Conservation (phyloP, 768 basidiomycete species). For the Tricholoma saponaceum region DNA sequence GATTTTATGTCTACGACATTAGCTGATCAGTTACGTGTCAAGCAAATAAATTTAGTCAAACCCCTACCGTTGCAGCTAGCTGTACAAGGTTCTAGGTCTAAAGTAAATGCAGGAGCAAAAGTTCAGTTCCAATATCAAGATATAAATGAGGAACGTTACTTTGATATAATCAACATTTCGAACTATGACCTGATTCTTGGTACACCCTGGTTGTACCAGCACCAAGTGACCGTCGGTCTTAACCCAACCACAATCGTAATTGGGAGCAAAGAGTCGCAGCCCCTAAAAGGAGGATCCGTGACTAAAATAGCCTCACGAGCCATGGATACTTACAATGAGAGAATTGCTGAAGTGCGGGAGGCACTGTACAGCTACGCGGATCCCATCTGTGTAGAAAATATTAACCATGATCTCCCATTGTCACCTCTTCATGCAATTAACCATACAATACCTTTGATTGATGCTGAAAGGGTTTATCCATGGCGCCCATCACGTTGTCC, state of each 20-base stretch:
- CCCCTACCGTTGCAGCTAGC: constrained; percentile 5
- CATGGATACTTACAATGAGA: not conserved
- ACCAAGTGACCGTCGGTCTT: constrained; percentile 22
- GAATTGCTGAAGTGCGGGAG: not conserved
- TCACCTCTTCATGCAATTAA: constrained; percentile 38
- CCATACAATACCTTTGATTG: constrained; percentile 36
- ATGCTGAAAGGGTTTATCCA: constrained; percentile 13
- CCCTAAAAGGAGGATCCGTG: constrained; percentile 12
- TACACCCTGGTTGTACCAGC: constrained; percentile 29
- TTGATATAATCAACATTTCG: constrained; percentile 35
- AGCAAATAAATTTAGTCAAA: not conserved
- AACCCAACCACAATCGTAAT: constrained; percentile 6
- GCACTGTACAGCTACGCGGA: not conserved
- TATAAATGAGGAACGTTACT: constrained; percentile 14
- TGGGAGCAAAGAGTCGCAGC: not conserved
- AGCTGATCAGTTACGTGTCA: constrained; percentile 1
- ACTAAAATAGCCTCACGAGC: constrained; percentile 7
- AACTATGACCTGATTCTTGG: constrained; percentile 35
- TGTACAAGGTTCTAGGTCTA: constrained; percentile 3
- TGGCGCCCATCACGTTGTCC: constrained; percentile 35
- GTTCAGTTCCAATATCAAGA: not conserved
- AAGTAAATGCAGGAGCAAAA: constrained; percentile 1
- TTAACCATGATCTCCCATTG: constrained; percentile 22
- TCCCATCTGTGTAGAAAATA: constrained; percentile 16
- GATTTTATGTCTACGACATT: constrained; percentile 1